Conservation (phyloP, 2,329 filamentous ascomycete genomes). For the Helotiales sp. region DNA sequence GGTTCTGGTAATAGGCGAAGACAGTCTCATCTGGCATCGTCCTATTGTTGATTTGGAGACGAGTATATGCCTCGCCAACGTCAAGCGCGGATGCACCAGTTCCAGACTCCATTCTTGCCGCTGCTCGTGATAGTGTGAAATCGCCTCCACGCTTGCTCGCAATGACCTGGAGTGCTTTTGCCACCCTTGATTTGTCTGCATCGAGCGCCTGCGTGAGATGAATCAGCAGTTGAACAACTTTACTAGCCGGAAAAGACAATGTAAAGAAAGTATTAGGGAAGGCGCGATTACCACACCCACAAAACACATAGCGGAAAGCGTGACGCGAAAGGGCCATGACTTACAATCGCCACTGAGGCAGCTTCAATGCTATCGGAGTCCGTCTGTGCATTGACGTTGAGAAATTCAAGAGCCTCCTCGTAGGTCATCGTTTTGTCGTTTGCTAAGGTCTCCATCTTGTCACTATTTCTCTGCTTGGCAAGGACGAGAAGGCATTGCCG, state of each 20-base stretch:
- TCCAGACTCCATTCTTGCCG: slow-evolving; percentile 30
- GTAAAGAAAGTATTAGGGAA: not conserved
- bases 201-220: slow-evolving; percentile 27
- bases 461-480: slow-evolving; percentile 56
- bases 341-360: slow-evolving; percentile 33
- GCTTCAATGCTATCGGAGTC: slow-evolving; percentile 35
- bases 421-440: slow-evolving; percentile 57
- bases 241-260: not conserved
- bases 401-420: slow-evolving; percentile 62
- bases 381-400: slow-evolving; percentile 44
- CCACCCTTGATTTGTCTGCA: slow-evolving; percentile 33
- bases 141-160: slow-evolving; percentile 30
- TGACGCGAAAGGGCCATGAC: slow-evolving; percentile 4
- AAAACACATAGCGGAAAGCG: too few species aligned
- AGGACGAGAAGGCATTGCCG: slow-evolving; percentile 59
- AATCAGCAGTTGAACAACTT: not conserved
- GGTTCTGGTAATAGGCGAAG: slow-evolving; percentile 33
- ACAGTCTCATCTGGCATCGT: slow-evolving; percentile 34
- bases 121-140: slow-evolving; percentile 29
- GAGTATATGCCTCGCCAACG: slow-evolving; percentile 34
- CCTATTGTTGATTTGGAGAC: slow-evolving; percentile 31
- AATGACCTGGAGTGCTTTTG: slow-evolving; percentile 32
- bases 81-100: slow-evolving; percentile 24
- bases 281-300: too few species aligned
- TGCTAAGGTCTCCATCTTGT: slow-evolving; percentile 56